phyloP scores from a whole-genome alignment of 2,329 filamentous ascomycete species.

The Cryphonectria parasitica region DNA sequence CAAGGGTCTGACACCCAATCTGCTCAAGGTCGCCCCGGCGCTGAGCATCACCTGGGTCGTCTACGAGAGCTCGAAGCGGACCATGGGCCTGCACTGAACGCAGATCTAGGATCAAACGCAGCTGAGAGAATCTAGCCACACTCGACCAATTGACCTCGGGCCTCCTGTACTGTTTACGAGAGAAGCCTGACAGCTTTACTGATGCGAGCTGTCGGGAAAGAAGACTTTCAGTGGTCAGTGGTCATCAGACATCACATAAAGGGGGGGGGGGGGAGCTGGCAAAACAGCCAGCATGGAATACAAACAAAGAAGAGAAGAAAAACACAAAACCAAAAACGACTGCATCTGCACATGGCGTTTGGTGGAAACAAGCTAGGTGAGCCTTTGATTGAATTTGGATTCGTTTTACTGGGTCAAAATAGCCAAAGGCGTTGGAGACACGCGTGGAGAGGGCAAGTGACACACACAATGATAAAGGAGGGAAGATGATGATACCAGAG shows the following conservation, averaged over 20 bases:
- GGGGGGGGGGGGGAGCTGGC: not conserved
- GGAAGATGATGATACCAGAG: constrained; percentile 25
- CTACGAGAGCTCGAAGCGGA: constrained; percentile 85
- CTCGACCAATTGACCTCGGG: not conserved
- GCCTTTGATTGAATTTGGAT: constrained; percentile 27
- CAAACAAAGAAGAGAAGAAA: too few species aligned
- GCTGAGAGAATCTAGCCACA: not conserved
- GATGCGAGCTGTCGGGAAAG: not conserved
- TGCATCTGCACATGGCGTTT: constrained; percentile 14
- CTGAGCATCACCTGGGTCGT: constrained; percentile 95
- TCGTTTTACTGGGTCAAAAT: constrained; percentile 17
- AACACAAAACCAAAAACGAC: not conserved
- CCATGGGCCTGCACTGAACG: constrained; percentile 58
- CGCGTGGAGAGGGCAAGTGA: constrained; percentile 11
- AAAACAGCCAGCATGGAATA: not conserved
- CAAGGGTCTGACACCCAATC: constrained; percentile 91
- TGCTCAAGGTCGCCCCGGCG: constrained; percentile 94
- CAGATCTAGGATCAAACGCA: not conserved
- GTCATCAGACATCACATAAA: too few species aligned
- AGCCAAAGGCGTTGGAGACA: constrained; percentile 24
- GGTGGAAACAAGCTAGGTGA: constrained; percentile 4
- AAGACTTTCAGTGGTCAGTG: not conserved
- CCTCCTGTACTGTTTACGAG: not conserved
- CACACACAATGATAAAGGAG: constrained; percentile 7
- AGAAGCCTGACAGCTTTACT: not conserved